A percentile compares a stretch with the other conserved stretches of the same genome.
Evolutionary conservation across 1,284 basidiomycete species (phyloP).

Genomic region (Rhizoctonia solani): DNA sequence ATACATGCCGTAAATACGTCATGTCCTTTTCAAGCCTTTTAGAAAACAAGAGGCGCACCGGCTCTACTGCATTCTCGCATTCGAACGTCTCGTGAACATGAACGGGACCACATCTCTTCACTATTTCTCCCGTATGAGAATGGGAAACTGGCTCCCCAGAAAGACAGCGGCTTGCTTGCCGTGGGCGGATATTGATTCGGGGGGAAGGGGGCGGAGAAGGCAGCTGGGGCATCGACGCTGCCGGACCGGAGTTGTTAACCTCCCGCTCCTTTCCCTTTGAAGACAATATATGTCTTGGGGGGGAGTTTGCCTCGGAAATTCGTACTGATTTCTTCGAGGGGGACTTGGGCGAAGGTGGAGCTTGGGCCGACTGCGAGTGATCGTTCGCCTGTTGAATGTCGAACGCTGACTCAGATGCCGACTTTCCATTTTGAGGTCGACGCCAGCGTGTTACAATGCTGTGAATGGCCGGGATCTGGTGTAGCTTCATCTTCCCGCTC

Average conservation of each 20-base stretch:
- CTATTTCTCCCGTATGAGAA: background rate
- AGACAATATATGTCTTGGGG: background rate
- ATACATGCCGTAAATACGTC: conserved; percentile 28
- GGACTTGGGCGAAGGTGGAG: conserved; percentile 31
- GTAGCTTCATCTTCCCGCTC: conserved; percentile 7
- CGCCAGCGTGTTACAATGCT: conserved; percentile 25
- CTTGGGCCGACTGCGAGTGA: background rate
- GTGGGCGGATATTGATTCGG: conserved; percentile 11
- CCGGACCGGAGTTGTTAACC: background rate
- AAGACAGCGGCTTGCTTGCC: background rate
- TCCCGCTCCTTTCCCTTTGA: conserved; percentile 12
- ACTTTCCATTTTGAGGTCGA: background rate
- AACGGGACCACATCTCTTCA: conserved; percentile 1
- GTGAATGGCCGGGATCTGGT: conserved; percentile 22
- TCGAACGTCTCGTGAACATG: conserved; percentile 23
- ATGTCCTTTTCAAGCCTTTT: background rate
- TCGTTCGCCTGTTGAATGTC: background rate
- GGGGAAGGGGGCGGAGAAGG: conserved; percentile 9
- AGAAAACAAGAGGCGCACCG: conserved; percentile 6
- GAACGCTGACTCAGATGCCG: background rate
- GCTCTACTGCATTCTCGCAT: conserved; percentile 26
- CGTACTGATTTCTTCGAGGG: conserved; percentile 20
- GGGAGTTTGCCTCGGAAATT: background rate
- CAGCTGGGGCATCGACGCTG: background rate
- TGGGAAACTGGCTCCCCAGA: background rate